Base-by-base conservation (phyloP, 805 yeast genomes). In the Hanseniaspora vineae region DNA sequence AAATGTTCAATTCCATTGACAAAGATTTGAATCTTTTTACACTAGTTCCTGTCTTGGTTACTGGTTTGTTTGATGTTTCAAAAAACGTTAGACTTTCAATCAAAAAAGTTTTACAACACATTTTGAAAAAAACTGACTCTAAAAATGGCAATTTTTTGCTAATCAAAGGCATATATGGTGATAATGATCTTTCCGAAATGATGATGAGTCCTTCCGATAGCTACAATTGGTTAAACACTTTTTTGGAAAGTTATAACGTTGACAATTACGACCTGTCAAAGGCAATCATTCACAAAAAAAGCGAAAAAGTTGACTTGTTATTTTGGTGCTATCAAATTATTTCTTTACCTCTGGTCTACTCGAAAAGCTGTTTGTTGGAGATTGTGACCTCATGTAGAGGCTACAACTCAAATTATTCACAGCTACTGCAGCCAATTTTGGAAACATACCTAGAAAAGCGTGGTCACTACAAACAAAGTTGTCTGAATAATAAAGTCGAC, bases 281-380 rank as follows among this genome's bases (percentile, higher is more conserved):
- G 52, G 61, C 72, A 31, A 56, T 74, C 3, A 67, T 70, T 42
- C 68, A 67, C 23, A 80, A 80, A 58, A 76, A 73, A 55, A 78
- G 74, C 42, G 81, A 81, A 14, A 73, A 75, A 49, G 65, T 81
- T 6, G 69, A 75, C 42, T 61, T 80, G 47, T 75, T 88, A 0
- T 84, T 80, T 53, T 70, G 86, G 56, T 76, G 82, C 17, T 78
- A 81, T 48, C 92, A 87, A 61, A 83, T 85, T 57, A 60, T 68
- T 37, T 54, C 66, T 9, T 66, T 72, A 20, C 64, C 76, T 9
- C 52, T 79, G 20, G 81, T 84, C 19, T 71, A 65, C 18, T 68
- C 85, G 19, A 84, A 87, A 57, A 62, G 68, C 42, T 65, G 68
- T 31, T 65, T 81, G 3, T 58, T 81, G 50, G 57, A 62, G n/a